Evolutionary conservation across 2,329 filamentous ascomycete genomes (phyloP).

Genomic region (Pestalotiopsis fici): DNA sequence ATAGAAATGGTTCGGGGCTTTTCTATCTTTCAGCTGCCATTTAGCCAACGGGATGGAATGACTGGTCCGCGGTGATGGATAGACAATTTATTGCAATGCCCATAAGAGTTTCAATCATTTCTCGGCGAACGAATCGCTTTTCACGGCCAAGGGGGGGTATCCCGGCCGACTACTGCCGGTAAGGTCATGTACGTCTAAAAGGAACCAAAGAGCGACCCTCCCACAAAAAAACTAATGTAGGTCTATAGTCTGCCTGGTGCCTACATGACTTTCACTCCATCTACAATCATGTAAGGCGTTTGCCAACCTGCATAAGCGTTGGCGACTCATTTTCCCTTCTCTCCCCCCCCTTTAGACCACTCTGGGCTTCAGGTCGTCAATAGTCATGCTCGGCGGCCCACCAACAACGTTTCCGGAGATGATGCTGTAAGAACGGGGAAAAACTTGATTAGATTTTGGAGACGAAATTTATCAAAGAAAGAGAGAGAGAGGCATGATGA

Average conservation of each 20-base stretch:
- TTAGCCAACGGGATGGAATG: neutral
- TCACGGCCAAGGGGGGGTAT: neutral
- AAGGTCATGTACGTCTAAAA: neutral
- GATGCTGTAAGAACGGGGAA: neutral
- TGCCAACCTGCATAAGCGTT: constrained; percentile 8
- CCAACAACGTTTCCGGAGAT: neutral
- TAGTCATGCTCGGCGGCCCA: neutral
- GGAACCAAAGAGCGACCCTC: neutral
- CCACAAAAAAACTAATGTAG: neutral
- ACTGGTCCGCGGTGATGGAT: neutral
- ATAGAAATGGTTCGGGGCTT: neutral
- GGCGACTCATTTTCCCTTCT: neutral
- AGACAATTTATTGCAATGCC: constrained; percentile 3
- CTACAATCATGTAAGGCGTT: neutral
- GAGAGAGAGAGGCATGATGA: neutral
- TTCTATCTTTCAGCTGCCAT: neutral
- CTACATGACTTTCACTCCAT: neutral
- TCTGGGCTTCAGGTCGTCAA: neutral
- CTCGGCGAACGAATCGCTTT: constrained; percentile 2
- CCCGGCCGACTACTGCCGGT: neutral
- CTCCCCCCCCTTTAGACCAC: neutral
- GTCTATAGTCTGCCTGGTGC: neutral
- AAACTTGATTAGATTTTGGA: neutral
- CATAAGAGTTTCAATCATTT: neutral
- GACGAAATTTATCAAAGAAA: neutral